Conservation (phyloP, 2,329 filamentous ascomycete genomes). For the Colletotrichum destructivum region DNA sequence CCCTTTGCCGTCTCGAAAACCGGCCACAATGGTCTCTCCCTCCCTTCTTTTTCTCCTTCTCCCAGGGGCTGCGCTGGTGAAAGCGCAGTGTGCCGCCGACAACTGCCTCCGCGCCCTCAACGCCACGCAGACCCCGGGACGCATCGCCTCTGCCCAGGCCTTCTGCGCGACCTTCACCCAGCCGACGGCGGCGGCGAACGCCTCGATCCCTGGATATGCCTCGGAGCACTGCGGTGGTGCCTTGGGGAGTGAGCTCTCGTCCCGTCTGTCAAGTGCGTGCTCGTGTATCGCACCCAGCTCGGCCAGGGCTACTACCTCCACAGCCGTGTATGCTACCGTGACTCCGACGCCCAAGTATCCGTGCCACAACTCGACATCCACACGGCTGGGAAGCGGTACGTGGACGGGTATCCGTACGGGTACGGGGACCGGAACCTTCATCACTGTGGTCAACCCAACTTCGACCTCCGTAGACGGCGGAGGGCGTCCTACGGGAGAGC, state of each 20-base stretch:
- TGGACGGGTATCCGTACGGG: neutral
- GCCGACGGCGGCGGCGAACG: neutral
- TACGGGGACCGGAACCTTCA: neutral
- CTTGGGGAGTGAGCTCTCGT: neutral
- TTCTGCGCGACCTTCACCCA: neutral
- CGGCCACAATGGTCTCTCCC: neutral
- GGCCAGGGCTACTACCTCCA: neutral
- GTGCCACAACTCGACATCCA: neutral
- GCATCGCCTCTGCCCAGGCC: conserved; percentile 48
- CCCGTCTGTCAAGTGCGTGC: neutral
- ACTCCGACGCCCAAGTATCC: neutral
- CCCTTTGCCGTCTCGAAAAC: neutral
- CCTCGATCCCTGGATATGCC: neutral
- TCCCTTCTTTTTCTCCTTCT: neutral
- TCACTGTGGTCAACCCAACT: neutral
- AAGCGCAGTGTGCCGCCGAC: conserved; percentile 49
- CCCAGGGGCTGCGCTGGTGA: neutral
- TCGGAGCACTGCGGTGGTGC: neutral
- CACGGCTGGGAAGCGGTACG: neutral
- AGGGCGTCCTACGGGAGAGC: neutral
- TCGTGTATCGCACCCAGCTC: neutral
- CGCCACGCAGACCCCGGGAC: conserved; percentile 51
- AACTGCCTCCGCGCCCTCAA: conserved; percentile 54
- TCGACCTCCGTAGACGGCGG: neutral
- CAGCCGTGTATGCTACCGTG: neutral